A percentile compares a stretch with the other conserved stretches of the same genome.
phyloP scores from a whole-genome alignment of 192 early-diverging fungal genomes.

The Coemansia sp. region DNA sequence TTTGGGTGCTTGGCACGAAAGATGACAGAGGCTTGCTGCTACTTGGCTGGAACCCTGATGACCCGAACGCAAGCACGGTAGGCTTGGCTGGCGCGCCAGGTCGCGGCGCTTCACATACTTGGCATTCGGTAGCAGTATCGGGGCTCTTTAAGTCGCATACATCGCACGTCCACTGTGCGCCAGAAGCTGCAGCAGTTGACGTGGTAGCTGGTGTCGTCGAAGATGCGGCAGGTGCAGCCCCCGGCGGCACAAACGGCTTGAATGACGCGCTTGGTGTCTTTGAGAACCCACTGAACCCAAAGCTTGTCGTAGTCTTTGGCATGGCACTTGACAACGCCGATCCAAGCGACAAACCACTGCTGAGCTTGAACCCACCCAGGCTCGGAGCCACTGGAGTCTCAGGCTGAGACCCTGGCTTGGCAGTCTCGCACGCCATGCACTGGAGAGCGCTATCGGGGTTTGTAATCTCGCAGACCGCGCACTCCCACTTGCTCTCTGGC shows the following conservation, averaged over 20 bases:
- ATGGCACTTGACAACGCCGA: constrained; percentile 4
- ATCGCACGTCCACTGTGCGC: constrained; percentile 34
- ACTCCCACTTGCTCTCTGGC: constrained; percentile 18
- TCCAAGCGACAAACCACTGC: constrained; percentile 17
- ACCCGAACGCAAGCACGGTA: not conserved
- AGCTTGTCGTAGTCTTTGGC: not conserved
- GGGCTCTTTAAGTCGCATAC: constrained; percentile 34
- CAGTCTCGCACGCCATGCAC: constrained; percentile 34
- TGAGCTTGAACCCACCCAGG: constrained; percentile 21
- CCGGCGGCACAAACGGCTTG: constrained; percentile 25
- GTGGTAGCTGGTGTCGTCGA: not conserved
- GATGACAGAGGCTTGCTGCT: constrained; percentile 15
- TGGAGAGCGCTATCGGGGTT: constrained; percentile 8
- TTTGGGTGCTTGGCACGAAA: not conserved
- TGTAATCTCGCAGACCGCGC: constrained; percentile 22
- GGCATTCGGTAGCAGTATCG: constrained; percentile 8
- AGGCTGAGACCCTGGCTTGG: constrained; percentile 16
- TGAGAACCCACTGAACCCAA: not conserved
- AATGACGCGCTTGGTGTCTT: constrained; percentile 1
- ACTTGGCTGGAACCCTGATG: constrained; percentile 15
- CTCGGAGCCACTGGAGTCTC: not conserved
- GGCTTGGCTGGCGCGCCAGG: constrained; percentile 13
- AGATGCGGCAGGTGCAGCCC: constrained; percentile 9
- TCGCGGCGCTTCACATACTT: constrained; percentile 30
- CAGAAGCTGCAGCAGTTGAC: not conserved